A percentile compares a stretch with the other conserved stretches of the same genome.
Evolutionary conservation across 805 yeast species (phyloP).

Genomic region (Ogataea thermomethanolica): DNA sequence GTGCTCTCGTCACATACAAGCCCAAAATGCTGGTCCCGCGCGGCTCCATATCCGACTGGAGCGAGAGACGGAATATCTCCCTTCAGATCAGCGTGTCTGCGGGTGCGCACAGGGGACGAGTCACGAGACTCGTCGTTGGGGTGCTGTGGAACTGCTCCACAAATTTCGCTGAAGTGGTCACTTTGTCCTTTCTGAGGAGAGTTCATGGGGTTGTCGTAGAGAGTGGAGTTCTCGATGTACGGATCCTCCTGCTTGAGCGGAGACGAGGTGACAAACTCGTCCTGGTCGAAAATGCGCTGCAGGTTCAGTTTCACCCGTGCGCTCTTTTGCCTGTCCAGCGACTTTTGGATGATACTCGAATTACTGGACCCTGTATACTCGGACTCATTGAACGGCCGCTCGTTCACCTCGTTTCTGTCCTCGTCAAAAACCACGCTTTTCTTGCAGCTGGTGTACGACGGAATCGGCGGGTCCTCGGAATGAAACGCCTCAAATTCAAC

Average conservation of each 20-base stretch:
- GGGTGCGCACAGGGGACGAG: background rate
- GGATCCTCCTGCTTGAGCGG: constrained; percentile 1
- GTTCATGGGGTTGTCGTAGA: constrained; percentile 6
- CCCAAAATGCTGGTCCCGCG: too few species aligned
- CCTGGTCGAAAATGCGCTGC: background rate
- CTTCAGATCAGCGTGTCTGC: background rate
- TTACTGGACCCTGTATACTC: background rate
- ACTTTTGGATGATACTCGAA: background rate
- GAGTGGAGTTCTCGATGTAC: background rate
- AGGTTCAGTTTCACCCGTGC: background rate
- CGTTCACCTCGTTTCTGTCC: constrained; percentile 1
- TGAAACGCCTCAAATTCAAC: constrained; percentile 11
- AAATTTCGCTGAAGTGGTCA: background rate
- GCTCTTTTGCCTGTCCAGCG: background rate
- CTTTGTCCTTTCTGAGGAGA: constrained; percentile 1
- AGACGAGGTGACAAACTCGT: constrained; percentile 3
- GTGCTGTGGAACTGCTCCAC: background rate
- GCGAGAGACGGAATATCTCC: background rate
- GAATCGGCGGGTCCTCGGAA: constrained; percentile 16
- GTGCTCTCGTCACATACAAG: too few species aligned
- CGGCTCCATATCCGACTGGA: too few species aligned
- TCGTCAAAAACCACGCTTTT: constrained; percentile 15
- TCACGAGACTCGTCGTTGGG: constrained; percentile 4
- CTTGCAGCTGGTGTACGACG: constrained; percentile 11
- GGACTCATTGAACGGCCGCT: background rate